A percentile compares a stretch with the other conserved stretches of the same genome.
Conservation (phyloP, 768 basidiomycete species). For the Boletales sp. region DNA sequence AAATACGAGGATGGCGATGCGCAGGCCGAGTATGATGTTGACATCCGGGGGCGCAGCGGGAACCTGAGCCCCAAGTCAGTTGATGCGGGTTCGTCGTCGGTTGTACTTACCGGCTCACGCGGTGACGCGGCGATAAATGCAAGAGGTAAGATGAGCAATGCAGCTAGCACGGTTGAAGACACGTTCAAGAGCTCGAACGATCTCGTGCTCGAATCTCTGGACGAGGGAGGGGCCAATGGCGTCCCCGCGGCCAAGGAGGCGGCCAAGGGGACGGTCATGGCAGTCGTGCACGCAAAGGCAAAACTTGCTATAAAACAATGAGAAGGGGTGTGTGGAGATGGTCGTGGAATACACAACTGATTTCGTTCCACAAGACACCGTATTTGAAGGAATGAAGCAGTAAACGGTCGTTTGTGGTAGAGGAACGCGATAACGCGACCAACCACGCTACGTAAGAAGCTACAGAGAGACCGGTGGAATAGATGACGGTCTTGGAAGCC, state of each 20-base stretch:
- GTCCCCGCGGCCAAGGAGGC: conserved; percentile 48
- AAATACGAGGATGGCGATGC: conserved; percentile 51
- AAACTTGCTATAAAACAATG: conserved; percentile 38
- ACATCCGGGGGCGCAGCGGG: conserved; percentile 2
- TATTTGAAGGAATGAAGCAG: conserved; percentile 35
- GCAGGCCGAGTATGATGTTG: conserved; percentile 33
- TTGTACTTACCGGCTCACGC: conserved; percentile 36
- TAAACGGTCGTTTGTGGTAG: conserved; percentile 43
- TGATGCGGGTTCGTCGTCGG: conserved; percentile 19
- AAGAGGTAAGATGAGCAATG: conserved; percentile 53
- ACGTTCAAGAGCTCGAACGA: conserved; percentile 60
- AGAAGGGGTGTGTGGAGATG: neutral
- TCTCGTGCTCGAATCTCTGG: conserved; percentile 44
- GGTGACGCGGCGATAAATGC: conserved; percentile 50
- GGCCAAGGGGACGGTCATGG: conserved; percentile 64
- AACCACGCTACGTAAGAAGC: conserved; percentile 62
- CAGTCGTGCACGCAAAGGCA: conserved; percentile 66
- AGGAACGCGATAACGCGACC: conserved; percentile 47
- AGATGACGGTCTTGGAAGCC: conserved; percentile 49
- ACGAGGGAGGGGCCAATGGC: conserved; percentile 3
- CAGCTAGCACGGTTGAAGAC: conserved; percentile 46
- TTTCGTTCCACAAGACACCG: conserved; percentile 59
- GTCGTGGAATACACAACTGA: conserved; percentile 43
- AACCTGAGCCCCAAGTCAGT: conserved; percentile 13
- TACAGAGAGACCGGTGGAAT: conserved; percentile 57